A percentile compares a stretch with the other conserved stretches of the same genome.
Conservation (phyloP, 257 asterid species). For the Asclepias syriaca region DNA sequence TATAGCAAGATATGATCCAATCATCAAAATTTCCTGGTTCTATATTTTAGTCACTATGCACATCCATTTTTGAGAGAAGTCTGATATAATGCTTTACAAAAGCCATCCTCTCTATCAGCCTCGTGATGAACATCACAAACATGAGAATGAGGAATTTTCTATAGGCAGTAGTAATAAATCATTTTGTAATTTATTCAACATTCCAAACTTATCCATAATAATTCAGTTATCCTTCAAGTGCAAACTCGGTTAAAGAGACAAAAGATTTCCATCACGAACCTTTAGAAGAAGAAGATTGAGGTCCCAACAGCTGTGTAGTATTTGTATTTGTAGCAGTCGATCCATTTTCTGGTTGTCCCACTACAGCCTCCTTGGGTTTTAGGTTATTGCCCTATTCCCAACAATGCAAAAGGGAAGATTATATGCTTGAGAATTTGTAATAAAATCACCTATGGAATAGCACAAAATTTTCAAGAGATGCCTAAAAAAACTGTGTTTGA, state of each 20-base stretch:
- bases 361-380: constrained; percentile 39
- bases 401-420: background rate
- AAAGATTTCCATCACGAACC: constrained; percentile 21
- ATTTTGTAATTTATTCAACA: background rate
- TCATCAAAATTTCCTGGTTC: background rate
- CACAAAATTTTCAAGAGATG: background rate
- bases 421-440: background rate
- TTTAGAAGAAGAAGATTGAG: constrained; percentile 27
- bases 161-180: background rate
- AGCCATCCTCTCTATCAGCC: background rate
- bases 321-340: constrained; percentile 37
- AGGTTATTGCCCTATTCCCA: constrained; percentile 40
- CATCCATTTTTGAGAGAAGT: background rate
- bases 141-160: background rate
- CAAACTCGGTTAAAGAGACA: background rate
- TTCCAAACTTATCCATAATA: background rate
- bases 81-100: too few relatives aligned
- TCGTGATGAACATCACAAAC: too few relatives aligned
- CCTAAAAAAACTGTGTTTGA: background rate
- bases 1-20: background rate
- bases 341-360: constrained; percentile 34
- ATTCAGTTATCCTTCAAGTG: background rate
- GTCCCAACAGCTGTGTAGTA: constrained; percentile 32
- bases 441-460: background rate
- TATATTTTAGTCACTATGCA: background rate